Evolutionary conservation across 1,139 yeast genomes (phyloP), one percentile per base, ranked within the genome.

Genomic region (Pichia sp.): DNA sequence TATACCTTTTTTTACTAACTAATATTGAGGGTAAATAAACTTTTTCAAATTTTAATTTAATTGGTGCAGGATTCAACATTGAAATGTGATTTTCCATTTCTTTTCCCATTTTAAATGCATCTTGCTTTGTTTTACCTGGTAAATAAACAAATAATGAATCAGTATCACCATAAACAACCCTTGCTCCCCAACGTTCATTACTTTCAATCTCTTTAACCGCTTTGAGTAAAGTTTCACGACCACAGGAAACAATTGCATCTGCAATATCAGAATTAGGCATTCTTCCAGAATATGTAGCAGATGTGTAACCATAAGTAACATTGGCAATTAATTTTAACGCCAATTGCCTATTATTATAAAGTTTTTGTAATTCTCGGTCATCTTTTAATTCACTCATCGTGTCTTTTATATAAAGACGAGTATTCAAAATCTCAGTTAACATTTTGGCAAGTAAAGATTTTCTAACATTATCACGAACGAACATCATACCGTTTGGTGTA

Each of bases 201-300:
- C 60, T 55, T 50, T 87, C 94, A 45, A 92, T 89, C 42, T 74
- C 58, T 4, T 74, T 74, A 35, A 89, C 82, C 0, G 97, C 84
- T 44, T 73, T 71, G 42, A 79, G 80, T 43, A 92, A 64, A 0
- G 89, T 82, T 61, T 90, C 97, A 47, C 97, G 69, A 0, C 94
- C 98, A 0, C 94, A 82, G 27, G 92, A 80, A 0, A 92, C 98
- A 59, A 92, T 87, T 10, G 95, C 84, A 65, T 92, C 98, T 0
- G 98, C 96, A 30, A 92, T 74, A 60, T 89, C 97, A 0, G 95
- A 80, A 56, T 94, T 87, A 0, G 98, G 98, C 98, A 92, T 92
- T 52, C 98, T 69, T 0, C 98, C 98, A 30, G 96, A 87, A 58
- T 82, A 92, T 0, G 96, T 79, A 0, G 98, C 98, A 0, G 97